Evolutionary conservation across 805 yeast genomes (phyloP), one percentile per base, ranked within the genome.

Genomic region (Saccharomycopsis sp.): DNA sequence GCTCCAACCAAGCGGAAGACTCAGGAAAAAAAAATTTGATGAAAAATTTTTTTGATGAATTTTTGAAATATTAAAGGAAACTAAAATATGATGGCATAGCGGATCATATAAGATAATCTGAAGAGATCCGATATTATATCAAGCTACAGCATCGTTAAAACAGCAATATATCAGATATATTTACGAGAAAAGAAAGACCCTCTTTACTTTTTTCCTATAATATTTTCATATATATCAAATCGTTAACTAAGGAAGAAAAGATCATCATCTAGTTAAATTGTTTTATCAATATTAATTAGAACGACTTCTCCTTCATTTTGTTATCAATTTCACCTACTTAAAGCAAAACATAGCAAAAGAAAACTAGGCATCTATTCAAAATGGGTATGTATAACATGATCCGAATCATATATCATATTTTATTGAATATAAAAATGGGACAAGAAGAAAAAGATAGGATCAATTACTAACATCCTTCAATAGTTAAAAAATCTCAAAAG

Each of bases 401-500:
- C n/a, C n/a, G n/a, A n/a, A 12, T 29, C 12, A 29, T 29, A 29
- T 29, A 29, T 7, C 12, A 29, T 12, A 29, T 29, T 7, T 29
- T 29, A 5, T 29, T 29, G 38, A 29, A 29, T 12, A n/a, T n/a
- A n/a, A n/a, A n/a, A n/a, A n/a, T n/a, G n/a, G n/a, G n/a, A n/a
- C 38, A 29, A 29, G 38, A 29, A 29, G 12, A 29, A 12, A 5
- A 12, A 29, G 38, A 29, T 12, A 29, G 38, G n/a, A n/a, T n/a
- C n/a, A n/a, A 29, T 29, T 29, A 29, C 38, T 29, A 29, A 29
- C 38, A 29, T 29, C 9, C 12, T 29, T 29, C n/a, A n/a, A 44
- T 17, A 19, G 49, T 44, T 44, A 44, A 44, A 12, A 85, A 84
- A 69, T 79, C 76, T 60, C 78, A 79, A 64, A 89, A 85, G 76